Base-by-base conservation (phyloP, 495 filamentous ascomycete species). In the Tuber aestivum region DNA sequence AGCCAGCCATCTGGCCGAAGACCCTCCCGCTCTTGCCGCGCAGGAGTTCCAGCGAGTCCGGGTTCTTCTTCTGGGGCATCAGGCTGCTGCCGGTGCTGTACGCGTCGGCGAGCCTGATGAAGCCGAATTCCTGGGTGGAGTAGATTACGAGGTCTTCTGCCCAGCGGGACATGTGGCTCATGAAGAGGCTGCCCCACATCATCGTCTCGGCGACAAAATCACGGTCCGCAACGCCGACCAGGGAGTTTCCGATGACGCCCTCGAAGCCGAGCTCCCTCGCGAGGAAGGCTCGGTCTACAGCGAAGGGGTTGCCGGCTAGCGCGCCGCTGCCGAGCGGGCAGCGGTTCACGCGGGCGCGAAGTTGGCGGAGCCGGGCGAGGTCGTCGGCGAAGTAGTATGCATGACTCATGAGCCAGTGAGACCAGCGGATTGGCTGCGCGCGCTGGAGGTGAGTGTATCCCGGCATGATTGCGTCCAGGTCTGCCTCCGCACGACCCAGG, bases 391-490 rank as follows among this genome's bases (percentile, higher is more conserved):
- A 95, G 72, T 89, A 89, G 37, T 89, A 88, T 61, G 89, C 93
- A 84, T 97, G 92, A 41, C 89, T 91, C 79, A 97, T 86, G 77
- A 97, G 84, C 92, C 92, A 96, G 83, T 97, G 95, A 69, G 88
- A 90, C 92, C 93, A 97, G 76, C 92, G 89, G 76, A 97, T 90
- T 18, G 94, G 94, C 86, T 97, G 93, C 41, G 93, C 95, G 75
- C 94, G 91, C 85, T 98, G 95, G 74, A 97, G 85, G 83, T 97
- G 94, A 7, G 94, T 97, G 85, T 98, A 98, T 1, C 91, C 89
- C 0, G 90, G 90, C 88, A 90, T 89, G 78, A 87, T 73, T 45
- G 86, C 87, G 68, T 91, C 89, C 72, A 97, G 90, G 81, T 97
- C 92, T 56, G 86, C 84, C 87, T 96, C 92, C 35, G 95, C 93